Conservation (phyloP, 306 rosid species). For the Arachis hypogaea region DNA sequence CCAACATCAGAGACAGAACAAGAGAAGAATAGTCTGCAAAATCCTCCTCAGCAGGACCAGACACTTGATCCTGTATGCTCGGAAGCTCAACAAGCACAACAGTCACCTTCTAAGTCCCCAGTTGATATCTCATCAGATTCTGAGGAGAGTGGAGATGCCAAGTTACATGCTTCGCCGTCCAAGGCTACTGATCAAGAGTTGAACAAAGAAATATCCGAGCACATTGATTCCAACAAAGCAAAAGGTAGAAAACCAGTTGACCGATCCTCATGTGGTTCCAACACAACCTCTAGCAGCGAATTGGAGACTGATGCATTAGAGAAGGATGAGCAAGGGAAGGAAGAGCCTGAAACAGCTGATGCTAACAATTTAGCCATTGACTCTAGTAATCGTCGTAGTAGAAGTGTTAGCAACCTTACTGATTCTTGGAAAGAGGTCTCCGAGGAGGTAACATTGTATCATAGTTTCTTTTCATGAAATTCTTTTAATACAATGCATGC, state of each 20-base stretch:
- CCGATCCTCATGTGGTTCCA: conserved; percentile 96
- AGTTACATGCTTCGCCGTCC: conserved; percentile 48
- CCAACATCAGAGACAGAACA: conserved; percentile 43
- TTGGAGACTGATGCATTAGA: conserved; percentile 79
- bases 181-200: conserved; percentile 58
- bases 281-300: conserved; percentile 87
- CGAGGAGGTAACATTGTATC: conserved; percentile 67
- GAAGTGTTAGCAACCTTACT: conserved; percentile 53
- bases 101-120: conserved; percentile 62
- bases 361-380: conserved; percentile 54
- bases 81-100: conserved; percentile 59
- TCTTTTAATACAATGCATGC: conserved; percentile 13
- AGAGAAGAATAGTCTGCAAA: conserved; percentile 53
- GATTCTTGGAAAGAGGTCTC: conserved; percentile 97
- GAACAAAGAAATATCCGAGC: conserved; percentile 54
- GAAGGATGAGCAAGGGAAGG: conserved; percentile 65
- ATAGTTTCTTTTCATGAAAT: conserved; percentile 24
- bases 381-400: conserved; percentile 59
- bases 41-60: conserved; percentile 58
- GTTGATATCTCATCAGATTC: conserved; percentile 54
- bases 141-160: conserved; percentile 63
- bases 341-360: conserved; percentile 65
- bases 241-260: conserved; percentile 72
- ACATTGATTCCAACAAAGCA: conserved; percentile 55
- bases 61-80: conserved; percentile 51